Base-by-base conservation (phyloP, 805 yeast species). In the Zygosaccharomyces rouxii region DNA sequence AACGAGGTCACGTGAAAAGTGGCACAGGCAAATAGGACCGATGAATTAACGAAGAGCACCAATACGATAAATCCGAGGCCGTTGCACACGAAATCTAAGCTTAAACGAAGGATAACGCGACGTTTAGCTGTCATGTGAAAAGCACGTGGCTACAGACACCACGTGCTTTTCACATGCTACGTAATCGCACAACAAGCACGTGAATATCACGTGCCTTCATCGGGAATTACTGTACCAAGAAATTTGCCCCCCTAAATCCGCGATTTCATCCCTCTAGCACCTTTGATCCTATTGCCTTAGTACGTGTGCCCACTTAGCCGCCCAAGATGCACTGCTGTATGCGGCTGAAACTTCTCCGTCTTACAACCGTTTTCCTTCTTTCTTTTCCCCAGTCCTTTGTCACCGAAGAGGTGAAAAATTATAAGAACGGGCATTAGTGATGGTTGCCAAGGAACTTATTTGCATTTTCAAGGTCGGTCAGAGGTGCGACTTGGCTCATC, bases 301-400 rank as follows among this genome's bases (percentile, higher is more conserved):
- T n/a, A 13, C 18, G n/a, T 30, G n/a, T 2, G 35, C 11, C 7
- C 4, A 11, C 2, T 11, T 33, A 33, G 37, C 37, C 19, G 37
- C 37, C 21, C 10, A 33, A 3, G 21, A 7, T 1, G 6, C 11
- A 4, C 13, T 33, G 14, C 7, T n/a, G n/a, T 16, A 7, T 14
- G 21, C 11, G 19, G 37, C 19, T 33, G 21, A 7, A 5, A 7
- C 3, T 23, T 39, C 11, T 19, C 44, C 44, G 44, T 29, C 44
- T 41, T 41, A 41, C 23, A 22, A 28, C 44, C 44, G 44, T 22
- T 21, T 33, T 28, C 14, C 5, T 13, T 41, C n/a, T 29, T 18
- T 10, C 16, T 11, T 18, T 39, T 39, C 41, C 41, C 9, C 18
- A 23, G 10, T 21, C 18, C 14, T 37, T 37, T 39, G 22, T 3